Conservation (phyloP, 1,139 yeast genomes). For the Schizosaccharomyces versatilis region DNA sequence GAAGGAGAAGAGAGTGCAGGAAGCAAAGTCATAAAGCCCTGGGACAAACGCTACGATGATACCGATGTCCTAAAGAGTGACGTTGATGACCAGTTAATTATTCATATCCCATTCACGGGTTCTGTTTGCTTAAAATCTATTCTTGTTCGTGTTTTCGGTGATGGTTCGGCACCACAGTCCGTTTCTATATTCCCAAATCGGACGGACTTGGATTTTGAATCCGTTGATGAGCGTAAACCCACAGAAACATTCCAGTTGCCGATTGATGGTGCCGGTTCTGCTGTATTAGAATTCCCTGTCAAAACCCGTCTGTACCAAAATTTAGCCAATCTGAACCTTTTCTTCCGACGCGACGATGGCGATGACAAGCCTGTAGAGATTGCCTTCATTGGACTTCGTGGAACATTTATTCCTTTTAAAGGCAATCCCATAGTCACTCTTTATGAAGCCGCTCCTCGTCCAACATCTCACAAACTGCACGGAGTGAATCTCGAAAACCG, state of each 20-base stretch:
- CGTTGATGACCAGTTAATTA: constrained; percentile 11
- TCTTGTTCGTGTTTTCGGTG: constrained; percentile 2
- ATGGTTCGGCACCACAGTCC: not conserved
- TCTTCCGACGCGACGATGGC: not conserved
- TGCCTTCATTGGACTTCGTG: constrained; percentile 2
- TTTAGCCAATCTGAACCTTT: not conserved
- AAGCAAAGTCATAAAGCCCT: not conserved
- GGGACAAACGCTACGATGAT: constrained; percentile 1
- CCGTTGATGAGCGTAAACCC: not conserved
- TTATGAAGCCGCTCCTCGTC: constrained; percentile 1
- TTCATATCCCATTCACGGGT: constrained; percentile 9
- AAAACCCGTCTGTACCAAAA: constrained; percentile 1
- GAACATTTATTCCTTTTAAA: not conserved
- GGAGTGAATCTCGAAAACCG: no score
- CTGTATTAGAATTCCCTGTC: not conserved
- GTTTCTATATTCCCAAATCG: not conserved
- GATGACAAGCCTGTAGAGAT: not conserved
- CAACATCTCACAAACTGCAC: not conserved
- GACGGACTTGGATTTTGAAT: not conserved
- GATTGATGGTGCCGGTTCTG: not conserved
- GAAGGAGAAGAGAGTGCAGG: not conserved
- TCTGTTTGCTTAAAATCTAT: constrained; percentile 6
- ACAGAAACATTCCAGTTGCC: not conserved
- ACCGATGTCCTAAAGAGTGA: constrained; percentile 2
- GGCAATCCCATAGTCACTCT: not conserved